Evolutionary conservation across 306 rosid genomes (phyloP).

Genomic region (Senna tora): DNA sequence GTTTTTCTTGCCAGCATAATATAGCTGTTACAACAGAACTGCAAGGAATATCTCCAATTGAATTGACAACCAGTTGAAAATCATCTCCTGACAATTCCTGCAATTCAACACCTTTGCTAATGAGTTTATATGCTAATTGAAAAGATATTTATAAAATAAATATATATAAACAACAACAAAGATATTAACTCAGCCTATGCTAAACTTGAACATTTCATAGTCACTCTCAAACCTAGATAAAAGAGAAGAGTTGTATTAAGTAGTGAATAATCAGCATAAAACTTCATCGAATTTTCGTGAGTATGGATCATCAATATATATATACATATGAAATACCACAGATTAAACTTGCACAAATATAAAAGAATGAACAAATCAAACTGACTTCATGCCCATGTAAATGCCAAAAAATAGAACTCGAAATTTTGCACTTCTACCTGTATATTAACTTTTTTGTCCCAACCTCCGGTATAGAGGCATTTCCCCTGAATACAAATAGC

Average conservation of each 20-base stretch:
- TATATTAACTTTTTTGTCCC: conserved; percentile 77
- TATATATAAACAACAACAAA: neutral
- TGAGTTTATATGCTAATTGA: conserved; percentile 29
- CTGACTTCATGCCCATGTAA: conserved; percentile 21
- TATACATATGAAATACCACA: conserved; percentile 20
- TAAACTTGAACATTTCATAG: too few species aligned
- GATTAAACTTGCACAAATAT: conserved; percentile 18
- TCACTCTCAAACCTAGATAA: too few species aligned
- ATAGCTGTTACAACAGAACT: conserved; percentile 66
- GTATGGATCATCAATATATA: neutral
- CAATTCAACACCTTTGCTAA: conserved; percentile 30
- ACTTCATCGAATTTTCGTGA: too few species aligned
- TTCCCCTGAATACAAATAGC: conserved; percentile 63
- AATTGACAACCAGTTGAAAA: conserved; percentile 58
- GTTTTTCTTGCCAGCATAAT: conserved; percentile 75
- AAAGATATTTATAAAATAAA: neutral
- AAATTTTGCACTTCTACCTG: conserved; percentile 63
- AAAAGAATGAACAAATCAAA: conserved; percentile 14
- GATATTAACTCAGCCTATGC: too few species aligned
- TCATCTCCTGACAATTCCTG: conserved; percentile 82
- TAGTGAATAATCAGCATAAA: too few species aligned
- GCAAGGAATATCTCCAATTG: conserved; percentile 64
- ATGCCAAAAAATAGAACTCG: conserved; percentile 9
- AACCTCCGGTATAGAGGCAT: conserved; percentile 82
- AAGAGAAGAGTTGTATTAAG: too few species aligned